Evolutionary conservation across 2,329 filamentous ascomycete genomes (phyloP).

Genomic region (Apiospora koreana): DNA sequence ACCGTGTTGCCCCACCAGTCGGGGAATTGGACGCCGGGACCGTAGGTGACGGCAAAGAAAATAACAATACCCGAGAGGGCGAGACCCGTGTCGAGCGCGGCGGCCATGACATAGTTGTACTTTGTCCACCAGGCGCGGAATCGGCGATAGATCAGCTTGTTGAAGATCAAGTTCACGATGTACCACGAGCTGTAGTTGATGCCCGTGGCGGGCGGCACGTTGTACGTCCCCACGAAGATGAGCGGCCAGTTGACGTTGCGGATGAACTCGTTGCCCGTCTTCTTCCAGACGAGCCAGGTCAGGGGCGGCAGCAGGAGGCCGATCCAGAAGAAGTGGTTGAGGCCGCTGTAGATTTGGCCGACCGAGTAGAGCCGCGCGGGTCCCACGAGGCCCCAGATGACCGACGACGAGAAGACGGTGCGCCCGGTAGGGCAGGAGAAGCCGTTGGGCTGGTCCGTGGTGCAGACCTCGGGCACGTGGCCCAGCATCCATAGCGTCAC

Average conservation of each 20-base stretch:
- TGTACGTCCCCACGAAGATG: conserved; percentile 35
- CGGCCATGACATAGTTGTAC: conserved; percentile 36
- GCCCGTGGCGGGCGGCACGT: conserved; percentile 36
- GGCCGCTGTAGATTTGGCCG: conserved; percentile 31
- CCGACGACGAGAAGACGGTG: conserved; percentile 33
- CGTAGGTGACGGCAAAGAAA: conserved; percentile 28
- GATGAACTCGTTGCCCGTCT: conserved; percentile 33
- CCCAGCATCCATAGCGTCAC: conserved; percentile 30
- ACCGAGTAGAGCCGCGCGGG: conserved; percentile 34
- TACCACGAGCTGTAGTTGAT: conserved; percentile 38
- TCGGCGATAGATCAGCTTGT: conserved; percentile 29
- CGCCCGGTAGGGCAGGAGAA: conserved; percentile 34
- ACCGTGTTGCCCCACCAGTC: conserved; percentile 54
- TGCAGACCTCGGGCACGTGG: conserved; percentile 31
- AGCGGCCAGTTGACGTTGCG: conserved; percentile 34
- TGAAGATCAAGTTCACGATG: conserved; percentile 35
- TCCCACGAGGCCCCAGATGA: conserved; percentile 36
- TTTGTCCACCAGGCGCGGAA: conserved; percentile 35
- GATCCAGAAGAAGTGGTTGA: conserved; percentile 36
- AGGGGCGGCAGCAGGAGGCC: conserved; percentile 40
- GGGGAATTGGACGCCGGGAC: conserved; percentile 32
- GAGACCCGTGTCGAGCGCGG: conserved; percentile 40
- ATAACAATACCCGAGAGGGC: conserved; percentile 32
- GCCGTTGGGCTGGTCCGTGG: conserved; percentile 30
- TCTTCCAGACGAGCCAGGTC: conserved; percentile 43